phyloP scores from a whole-genome alignment of 2,329 filamentous ascomycete genomes.

The Coniosporium tulheliwenetii region DNA sequence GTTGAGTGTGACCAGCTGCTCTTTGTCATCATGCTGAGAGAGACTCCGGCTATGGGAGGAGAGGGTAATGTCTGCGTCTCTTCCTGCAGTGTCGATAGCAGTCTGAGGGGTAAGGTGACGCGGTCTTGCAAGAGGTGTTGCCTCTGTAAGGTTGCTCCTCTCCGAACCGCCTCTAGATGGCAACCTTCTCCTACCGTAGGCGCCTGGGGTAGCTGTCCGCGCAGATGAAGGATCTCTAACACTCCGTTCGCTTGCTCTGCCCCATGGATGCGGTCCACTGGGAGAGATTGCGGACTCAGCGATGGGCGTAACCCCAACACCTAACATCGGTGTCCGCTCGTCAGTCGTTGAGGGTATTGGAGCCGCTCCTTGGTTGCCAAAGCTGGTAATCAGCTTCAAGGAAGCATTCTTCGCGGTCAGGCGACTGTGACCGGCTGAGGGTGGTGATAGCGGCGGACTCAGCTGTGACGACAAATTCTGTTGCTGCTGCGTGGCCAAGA shows the following conservation, averaged over 20 bases:
- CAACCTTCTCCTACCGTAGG: constrained; percentile 50
- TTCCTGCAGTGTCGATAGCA: too few relatives aligned
- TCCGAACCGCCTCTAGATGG: constrained; percentile 24
- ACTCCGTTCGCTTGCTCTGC: constrained; percentile 13
- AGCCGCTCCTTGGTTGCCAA: constrained; percentile 42
- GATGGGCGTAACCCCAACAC: constrained; percentile 72
- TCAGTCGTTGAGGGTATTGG: constrained; percentile 53
- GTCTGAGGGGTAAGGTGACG: too few relatives aligned
- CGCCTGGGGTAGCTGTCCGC: constrained; percentile 39
- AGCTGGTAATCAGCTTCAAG: constrained; percentile 82
- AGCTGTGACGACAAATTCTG: constrained; percentile 38
- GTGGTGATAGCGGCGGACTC: constrained; percentile 61
- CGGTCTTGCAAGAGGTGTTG: constrained; percentile 3
- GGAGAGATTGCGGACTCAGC: constrained; percentile 53
- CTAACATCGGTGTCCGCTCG: constrained; percentile 57
- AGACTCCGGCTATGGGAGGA: too few relatives aligned
- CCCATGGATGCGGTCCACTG: constrained; percentile 31
- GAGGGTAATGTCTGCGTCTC: too few relatives aligned
- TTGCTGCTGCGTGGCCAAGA: constrained; percentile 38
- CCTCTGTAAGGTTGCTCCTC: constrained; percentile 8
- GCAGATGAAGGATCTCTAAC: constrained; percentile 31
- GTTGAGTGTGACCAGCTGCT: too few relatives aligned
- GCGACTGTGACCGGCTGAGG: constrained; percentile 35
- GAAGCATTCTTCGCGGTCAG: constrained; percentile 64
- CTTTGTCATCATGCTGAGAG: too few relatives aligned